These are phyloP conservation scores for Saussurea involucrata DNA, from an alignment of 129 eudicot genomes.

Conservation along the genomic window DNA sequence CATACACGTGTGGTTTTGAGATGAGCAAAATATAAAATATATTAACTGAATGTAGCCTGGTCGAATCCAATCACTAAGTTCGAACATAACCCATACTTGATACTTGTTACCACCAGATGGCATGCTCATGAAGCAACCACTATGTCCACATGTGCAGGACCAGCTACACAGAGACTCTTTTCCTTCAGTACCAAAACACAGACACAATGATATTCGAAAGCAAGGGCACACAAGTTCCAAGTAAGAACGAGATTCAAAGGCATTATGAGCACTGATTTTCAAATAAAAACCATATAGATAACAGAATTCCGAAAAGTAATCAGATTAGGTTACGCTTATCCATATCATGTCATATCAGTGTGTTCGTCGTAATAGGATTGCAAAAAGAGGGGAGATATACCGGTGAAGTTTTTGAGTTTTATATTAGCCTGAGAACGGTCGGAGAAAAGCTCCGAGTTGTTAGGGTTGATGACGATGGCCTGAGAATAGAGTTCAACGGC, in stretches of 20 bases:
- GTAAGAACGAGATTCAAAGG: not conserved
- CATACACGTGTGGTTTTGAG: not conserved
- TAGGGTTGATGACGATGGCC: constrained; percentile 68
- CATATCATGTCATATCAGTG: not conserved
- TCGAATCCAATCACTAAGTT: not conserved
- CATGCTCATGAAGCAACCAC: not conserved
- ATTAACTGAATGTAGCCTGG: not conserved
- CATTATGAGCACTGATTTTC: not conserved
- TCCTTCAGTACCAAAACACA: not conserved
- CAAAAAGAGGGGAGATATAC: constrained; percentile 24
- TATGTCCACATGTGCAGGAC: not conserved
- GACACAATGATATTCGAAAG: not conserved
- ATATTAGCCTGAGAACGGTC: constrained; percentile 95
- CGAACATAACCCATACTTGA: not conserved
- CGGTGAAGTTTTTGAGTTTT: constrained; percentile 75
- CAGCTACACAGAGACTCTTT: not conserved
- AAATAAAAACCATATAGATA: constrained; percentile 2
- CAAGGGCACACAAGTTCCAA: not conserved
- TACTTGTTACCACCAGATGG: not conserved
- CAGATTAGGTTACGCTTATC: not conserved
- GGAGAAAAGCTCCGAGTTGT: constrained; percentile 54
- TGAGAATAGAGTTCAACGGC: constrained; percentile 93
- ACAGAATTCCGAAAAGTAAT: not conserved
- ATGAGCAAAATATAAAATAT: not conserved
- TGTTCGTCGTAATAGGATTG: not conserved